Evolutionary conservation across 345 rosid genomes (phyloP).

Genomic region (Lepidium didymum): DNA sequence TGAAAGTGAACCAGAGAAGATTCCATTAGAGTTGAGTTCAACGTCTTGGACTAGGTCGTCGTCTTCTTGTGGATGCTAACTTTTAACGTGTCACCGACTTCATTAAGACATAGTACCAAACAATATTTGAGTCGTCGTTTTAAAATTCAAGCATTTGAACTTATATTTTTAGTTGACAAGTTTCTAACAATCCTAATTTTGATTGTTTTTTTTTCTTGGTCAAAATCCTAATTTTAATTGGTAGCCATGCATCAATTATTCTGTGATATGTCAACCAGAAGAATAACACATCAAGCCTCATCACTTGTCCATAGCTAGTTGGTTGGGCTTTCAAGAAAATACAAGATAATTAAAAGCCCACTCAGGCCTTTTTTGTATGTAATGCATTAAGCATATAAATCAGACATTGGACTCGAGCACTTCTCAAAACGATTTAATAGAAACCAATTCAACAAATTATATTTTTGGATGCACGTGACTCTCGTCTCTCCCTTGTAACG

Average conservation of each 20-base stretch:
- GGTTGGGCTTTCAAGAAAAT: not conserved
- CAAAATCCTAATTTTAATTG: not conserved
- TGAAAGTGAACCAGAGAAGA: not conserved
- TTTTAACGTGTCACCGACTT: conserved; percentile 16
- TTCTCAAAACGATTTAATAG: not conserved
- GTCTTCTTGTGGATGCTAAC: conserved; percentile 10
- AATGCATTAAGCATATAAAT: not conserved
- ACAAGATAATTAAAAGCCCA: not conserved
- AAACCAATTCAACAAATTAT: not conserved
- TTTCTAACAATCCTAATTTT: not conserved
- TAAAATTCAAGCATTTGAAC: not conserved
- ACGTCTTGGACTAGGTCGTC: conserved; percentile 14
- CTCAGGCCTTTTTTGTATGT: not conserved
- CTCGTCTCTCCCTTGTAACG: not conserved
- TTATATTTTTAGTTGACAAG: not conserved
- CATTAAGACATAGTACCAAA: not conserved
- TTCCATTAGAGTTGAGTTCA: not conserved
- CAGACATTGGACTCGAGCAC: not conserved
- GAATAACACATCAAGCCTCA: not conserved
- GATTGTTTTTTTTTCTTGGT: no score
- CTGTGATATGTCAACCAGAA: not conserved
- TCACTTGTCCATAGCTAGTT: not conserved
- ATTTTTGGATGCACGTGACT: not conserved
- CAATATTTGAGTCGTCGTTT: not conserved
- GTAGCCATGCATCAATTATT: not conserved